Evolutionary conservation across 2,329 filamentous ascomycete genomes (phyloP), one percentile per base, ranked within the genome.

Genomic region (Periconia sp.): DNA sequence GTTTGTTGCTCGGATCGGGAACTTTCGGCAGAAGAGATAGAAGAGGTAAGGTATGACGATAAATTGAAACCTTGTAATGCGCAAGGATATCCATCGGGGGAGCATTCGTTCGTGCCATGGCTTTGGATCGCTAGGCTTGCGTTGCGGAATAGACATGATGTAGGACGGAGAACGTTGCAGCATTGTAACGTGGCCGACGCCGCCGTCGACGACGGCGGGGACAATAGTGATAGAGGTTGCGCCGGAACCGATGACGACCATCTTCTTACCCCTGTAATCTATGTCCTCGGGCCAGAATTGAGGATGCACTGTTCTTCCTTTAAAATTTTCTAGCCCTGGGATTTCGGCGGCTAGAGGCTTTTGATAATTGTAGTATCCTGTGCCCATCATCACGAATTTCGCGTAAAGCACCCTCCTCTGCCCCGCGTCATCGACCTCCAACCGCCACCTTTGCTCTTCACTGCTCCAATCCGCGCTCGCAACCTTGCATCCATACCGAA

Each of bases 211-310:
- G 32, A 95, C 70, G 33, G 78, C 80, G 0, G 89, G 90, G 3
- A 95, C 66, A 1, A 95, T 76, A 0, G 89, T 94, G 35, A 92
- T 72, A 5, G 89, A 86, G 0, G 90, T 95, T 2, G 89, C 89
- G 6, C 90, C 90, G 12, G 82, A 86, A 12, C 89, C 89, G 49
- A 94, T 82, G 44, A 92, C 76, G 30, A 89, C 79, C 16, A 92
- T 75, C 31, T 81, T 81, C 68, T 91, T 89, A 64, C 76, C 75
- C 5, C 75, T 69, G 63, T 86, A 86, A 57, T 88, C 80, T 26
- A 88, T 71, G 34, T 84, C 77, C 42, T 85, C 73, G 0, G 87
- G 86, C 88, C 88, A 92, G 70, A 88, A 89, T 55, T 90, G 87
- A 1, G 87, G 86, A 49, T 89, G 86, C 2, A 88, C 73, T 11